phyloP scores from a whole-genome alignment of 768 basidiomycete genomes.

The Boletus sp. region DNA sequence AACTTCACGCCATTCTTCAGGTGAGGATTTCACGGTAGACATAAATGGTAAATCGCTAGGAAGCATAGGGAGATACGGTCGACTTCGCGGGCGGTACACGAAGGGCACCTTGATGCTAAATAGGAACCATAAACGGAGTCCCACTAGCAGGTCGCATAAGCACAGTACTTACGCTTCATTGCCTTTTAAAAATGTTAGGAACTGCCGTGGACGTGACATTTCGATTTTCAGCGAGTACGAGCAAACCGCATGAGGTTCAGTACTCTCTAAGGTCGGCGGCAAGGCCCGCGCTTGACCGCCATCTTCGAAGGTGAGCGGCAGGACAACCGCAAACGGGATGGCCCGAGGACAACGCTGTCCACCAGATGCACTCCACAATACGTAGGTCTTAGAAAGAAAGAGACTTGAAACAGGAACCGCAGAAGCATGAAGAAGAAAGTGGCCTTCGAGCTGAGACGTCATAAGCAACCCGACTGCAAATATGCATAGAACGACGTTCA shows the following conservation, averaged over 20 bases:
- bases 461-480: background rate
- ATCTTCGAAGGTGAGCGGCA: slow-evolving; percentile 49
- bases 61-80: slow-evolving; percentile 55
- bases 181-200: slow-evolving; percentile 45
- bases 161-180: slow-evolving; percentile 42
- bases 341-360: slow-evolving; percentile 31
- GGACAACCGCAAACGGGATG: slow-evolving; percentile 41
- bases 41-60: slow-evolving; percentile 46
- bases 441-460: slow-evolving; percentile 24
- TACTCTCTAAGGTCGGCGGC: slow-evolving; percentile 47
- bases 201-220: slow-evolving; percentile 38
- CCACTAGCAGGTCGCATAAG: background rate
- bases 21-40: slow-evolving; percentile 55
- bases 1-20: slow-evolving; percentile 66
- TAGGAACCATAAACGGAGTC: background rate
- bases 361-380: slow-evolving; percentile 19
- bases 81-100: slow-evolving; percentile 50
- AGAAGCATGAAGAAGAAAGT: slow-evolving; percentile 16
- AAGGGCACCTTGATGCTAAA: slow-evolving; percentile 49
- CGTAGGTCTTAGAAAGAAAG: slow-evolving; percentile 17
- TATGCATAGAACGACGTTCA: background rate
- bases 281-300: slow-evolving; percentile 34
- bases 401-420: slow-evolving; percentile 9
- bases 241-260: slow-evolving; percentile 32
- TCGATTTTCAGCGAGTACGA: slow-evolving; percentile 48